Conservation (phyloP, 345 rosid species). For the Euphorbia peplus region DNA sequence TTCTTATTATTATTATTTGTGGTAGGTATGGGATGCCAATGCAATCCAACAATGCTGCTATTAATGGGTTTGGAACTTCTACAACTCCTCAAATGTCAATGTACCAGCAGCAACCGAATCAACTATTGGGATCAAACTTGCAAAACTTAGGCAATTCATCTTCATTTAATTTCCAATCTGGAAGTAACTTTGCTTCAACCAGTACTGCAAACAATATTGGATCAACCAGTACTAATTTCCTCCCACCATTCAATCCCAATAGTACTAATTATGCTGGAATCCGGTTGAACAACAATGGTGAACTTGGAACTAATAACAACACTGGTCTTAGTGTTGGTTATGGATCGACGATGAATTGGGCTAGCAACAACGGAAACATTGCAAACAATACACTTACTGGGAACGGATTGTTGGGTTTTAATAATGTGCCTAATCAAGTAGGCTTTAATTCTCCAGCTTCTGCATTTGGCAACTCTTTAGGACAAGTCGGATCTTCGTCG, state of each 20-base stretch:
- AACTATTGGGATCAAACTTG: not conserved
- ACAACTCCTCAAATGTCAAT: constrained; percentile 10
- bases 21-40: not conserved
- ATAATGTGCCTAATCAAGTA: constrained; percentile 6
- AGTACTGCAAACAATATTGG: not conserved
- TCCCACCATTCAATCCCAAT: not conserved
- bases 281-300: constrained; percentile 9
- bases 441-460: constrained; percentile 7
- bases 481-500: constrained; percentile 8
- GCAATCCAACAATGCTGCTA: not conserved
- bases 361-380: not conserved
- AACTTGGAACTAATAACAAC: constrained; percentile 13
- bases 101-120: constrained; percentile 11
- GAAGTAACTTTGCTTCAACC: not conserved
- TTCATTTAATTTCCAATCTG: not conserved
- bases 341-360: constrained; percentile 13
- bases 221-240: not conserved
- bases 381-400: not conserved
- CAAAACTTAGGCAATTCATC: not conserved
- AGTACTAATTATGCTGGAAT: constrained; percentile 14
- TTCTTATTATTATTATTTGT: too few relatives aligned
- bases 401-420: not conserved
- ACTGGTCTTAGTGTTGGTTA: not conserved
- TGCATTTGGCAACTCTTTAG: not conserved
- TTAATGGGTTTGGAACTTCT: not conserved